These are phyloP conservation scores for Elaeis guineensis DNA, from an alignment of 176 grass and related monocot genomes.

Conservation along the genomic window DNA sequence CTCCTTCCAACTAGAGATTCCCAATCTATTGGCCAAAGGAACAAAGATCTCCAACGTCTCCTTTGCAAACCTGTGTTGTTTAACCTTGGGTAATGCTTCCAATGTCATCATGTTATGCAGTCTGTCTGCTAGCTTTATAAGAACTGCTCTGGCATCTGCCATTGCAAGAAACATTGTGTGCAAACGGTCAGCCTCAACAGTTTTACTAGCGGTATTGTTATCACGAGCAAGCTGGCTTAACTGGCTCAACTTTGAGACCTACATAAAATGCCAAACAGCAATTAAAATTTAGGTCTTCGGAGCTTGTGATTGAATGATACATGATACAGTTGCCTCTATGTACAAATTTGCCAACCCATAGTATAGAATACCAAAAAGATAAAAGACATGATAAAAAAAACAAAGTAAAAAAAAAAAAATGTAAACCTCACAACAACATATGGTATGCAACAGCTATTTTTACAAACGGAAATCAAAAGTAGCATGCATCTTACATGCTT, in stretches of 20 bases:
- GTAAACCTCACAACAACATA: too few species aligned
- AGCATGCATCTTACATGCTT: too few species aligned
- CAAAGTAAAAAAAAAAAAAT: too few species aligned
- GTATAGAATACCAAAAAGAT: too few species aligned
- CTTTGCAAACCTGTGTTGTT: slow-evolving; percentile 53
- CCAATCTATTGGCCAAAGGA: slow-evolving; percentile 55
- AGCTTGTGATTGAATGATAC: too few species aligned
- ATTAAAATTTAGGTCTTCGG: too few species aligned
- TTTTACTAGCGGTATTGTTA: slow-evolving; percentile 21
- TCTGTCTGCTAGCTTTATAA: slow-evolving; percentile 66
- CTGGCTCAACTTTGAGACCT: slow-evolving; percentile 27
- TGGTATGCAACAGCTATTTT: too few species aligned
- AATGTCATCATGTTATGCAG: slow-evolving; percentile 64
- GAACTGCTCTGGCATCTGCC: slow-evolving; percentile 32
- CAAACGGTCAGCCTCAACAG: slow-evolving; percentile 18
- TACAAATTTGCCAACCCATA: too few species aligned
- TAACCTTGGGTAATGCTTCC: slow-evolving; percentile 31
- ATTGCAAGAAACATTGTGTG: slow-evolving; percentile 32
- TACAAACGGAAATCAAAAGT: too few species aligned
- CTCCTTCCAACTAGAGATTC: slow-evolving; percentile 57
- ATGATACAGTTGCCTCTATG: too few species aligned
- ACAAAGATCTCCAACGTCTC: slow-evolving; percentile 68
- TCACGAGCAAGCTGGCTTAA: slow-evolving; percentile 31
- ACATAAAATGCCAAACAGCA: slow-evolving; percentile 1
- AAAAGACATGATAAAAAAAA: too few species aligned